Evolutionary conservation across 495 filamentous ascomycete genomes (phyloP).

Genomic region (Ramalina peruviana): DNA sequence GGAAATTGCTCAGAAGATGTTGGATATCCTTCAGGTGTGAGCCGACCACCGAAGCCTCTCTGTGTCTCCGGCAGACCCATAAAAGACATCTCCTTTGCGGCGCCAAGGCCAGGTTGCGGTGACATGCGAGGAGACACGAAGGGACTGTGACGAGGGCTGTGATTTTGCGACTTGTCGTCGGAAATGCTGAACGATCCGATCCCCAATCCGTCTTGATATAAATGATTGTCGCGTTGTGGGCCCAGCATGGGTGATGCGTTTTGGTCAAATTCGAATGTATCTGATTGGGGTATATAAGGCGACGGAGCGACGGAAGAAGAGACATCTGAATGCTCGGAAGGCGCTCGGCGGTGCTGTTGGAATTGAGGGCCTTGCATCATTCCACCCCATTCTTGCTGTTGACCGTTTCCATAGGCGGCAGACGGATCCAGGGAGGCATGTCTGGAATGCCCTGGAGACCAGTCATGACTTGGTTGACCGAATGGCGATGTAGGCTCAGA

Average conservation of each 20-base stretch:
- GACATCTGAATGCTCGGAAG: conserved; percentile 83
- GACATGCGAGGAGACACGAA: conserved; percentile 71
- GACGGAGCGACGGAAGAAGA: conserved; percentile 71
- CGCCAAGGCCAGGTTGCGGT: conserved; percentile 50
- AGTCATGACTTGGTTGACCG: conserved; percentile 29
- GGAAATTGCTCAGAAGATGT: conserved; percentile 42
- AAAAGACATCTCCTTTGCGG: conserved; percentile 35
- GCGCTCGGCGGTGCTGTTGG: conserved; percentile 61
- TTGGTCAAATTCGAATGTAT: conserved; percentile 66
- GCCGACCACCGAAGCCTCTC: conserved; percentile 33
- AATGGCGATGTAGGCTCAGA: conserved; percentile 40
- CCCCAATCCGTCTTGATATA: conserved; percentile 66
- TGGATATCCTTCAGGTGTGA: conserved; percentile 41
- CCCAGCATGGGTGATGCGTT: conserved; percentile 68
- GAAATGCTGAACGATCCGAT: conserved; percentile 73
- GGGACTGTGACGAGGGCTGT: conserved; percentile 69
- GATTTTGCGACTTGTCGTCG: conserved; percentile 47
- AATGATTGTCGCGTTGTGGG: conserved; percentile 50
- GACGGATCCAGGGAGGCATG: conserved; percentile 71
- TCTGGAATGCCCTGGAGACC: conserved; percentile 53
- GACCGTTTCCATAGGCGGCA: conserved; percentile 52
- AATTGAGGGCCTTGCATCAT: conserved; percentile 48
- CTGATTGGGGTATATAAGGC: conserved; percentile 63
- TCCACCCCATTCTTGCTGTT: conserved; percentile 50
- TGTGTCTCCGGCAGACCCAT: conserved; percentile 32